Evolutionary conservation across 2,329 filamentous ascomycete genomes (phyloP).

Genomic region (Fusarium luffae): DNA sequence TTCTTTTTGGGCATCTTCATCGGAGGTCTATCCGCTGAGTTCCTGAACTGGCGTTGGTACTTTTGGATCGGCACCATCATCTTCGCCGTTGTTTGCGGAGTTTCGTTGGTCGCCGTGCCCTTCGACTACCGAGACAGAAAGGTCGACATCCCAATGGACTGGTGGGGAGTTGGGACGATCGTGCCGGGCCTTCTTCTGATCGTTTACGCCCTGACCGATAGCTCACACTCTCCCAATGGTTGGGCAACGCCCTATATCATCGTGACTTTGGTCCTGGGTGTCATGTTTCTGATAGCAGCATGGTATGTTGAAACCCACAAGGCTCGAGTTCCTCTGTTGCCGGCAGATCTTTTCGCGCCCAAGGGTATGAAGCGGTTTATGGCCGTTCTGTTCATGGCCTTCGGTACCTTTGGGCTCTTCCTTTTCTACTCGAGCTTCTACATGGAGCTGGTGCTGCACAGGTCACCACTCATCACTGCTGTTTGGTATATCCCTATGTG

Average conservation of each 20-base stretch:
- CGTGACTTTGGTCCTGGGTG: slow-evolving; percentile 68
- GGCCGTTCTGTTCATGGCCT: slow-evolving; percentile 61
- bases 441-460: slow-evolving; percentile 64
- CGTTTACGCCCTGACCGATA: slow-evolving; percentile 75
- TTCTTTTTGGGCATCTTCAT: slow-evolving; percentile 75
- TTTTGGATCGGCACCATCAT: slow-evolving; percentile 70
- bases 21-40: slow-evolving; percentile 71
- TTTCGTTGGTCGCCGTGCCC: slow-evolving; percentile 55
- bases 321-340: slow-evolving; percentile 69
- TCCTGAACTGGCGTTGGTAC: slow-evolving; percentile 73
- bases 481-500: slow-evolving; percentile 70
- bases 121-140: slow-evolving; percentile 47
- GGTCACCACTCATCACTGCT: slow-evolving; percentile 64
- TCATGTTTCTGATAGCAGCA: slow-evolving; percentile 61
- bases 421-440: slow-evolving; percentile 74
- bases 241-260: slow-evolving; percentile 75
- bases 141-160: slow-evolving; percentile 64
- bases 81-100: slow-evolving; percentile 60
- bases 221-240: slow-evolving; percentile 67
- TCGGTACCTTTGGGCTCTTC: slow-evolving; percentile 69
- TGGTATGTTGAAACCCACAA: slow-evolving; percentile 73
- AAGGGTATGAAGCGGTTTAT: slow-evolving; percentile 70
- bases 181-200: slow-evolving; percentile 69
- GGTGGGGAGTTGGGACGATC: slow-evolving; percentile 65
- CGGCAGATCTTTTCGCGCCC: slow-evolving; percentile 66